phyloP scores from a whole-genome alignment of 371 early-diverging fungal genomes.

The Actinomortierella wolfii region DNA sequence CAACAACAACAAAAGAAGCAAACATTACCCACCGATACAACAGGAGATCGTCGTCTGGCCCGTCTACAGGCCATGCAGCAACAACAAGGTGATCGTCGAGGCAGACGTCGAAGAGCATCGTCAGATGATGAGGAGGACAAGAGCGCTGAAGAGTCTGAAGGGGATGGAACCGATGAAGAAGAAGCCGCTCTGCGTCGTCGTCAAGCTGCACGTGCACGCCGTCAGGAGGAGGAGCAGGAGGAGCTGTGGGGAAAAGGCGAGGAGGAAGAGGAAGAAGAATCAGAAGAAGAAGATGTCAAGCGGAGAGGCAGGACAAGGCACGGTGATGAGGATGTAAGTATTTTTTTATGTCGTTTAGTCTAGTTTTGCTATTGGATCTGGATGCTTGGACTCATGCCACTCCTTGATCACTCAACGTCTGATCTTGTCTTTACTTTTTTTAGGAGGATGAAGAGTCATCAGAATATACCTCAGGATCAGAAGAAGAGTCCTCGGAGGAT shows the following conservation, averaged over 20 bases:
- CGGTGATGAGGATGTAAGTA: slow-evolving; percentile 16
- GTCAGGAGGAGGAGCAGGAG: slow-evolving; percentile 37
- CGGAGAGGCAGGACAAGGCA: slow-evolving; percentile 25
- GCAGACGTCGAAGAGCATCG: slow-evolving; percentile 25
- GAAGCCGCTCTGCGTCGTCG: slow-evolving; percentile 41
- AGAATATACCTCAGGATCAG: slow-evolving; percentile 61
- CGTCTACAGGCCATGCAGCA: slow-evolving; percentile 26
- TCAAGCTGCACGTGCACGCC: slow-evolving; percentile 42
- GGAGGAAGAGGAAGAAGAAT: slow-evolving; percentile 53
- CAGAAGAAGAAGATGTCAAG: slow-evolving; percentile 28
- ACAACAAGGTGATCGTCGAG: slow-evolving; percentile 5
- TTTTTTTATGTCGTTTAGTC: too few relatives aligned
- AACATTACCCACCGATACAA: neutral
- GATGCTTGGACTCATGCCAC: neutral
- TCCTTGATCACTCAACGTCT: too few relatives aligned
- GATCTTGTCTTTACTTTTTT: too few relatives aligned
- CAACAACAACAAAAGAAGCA: neutral
- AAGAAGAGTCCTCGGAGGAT: slow-evolving; percentile 55
- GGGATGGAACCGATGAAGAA: slow-evolving; percentile 44
- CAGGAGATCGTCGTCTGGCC: slow-evolving; percentile 24
- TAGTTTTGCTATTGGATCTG: neutral
- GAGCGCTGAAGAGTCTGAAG: slow-evolving; percentile 16
- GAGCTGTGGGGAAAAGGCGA: slow-evolving; percentile 48
- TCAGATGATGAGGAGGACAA: slow-evolving; percentile 25
- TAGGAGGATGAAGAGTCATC: slow-evolving; percentile 47